Conservation (phyloP, 371 early-diverging fungal genomes). For the Apophysomyces trapeziformis region DNA sequence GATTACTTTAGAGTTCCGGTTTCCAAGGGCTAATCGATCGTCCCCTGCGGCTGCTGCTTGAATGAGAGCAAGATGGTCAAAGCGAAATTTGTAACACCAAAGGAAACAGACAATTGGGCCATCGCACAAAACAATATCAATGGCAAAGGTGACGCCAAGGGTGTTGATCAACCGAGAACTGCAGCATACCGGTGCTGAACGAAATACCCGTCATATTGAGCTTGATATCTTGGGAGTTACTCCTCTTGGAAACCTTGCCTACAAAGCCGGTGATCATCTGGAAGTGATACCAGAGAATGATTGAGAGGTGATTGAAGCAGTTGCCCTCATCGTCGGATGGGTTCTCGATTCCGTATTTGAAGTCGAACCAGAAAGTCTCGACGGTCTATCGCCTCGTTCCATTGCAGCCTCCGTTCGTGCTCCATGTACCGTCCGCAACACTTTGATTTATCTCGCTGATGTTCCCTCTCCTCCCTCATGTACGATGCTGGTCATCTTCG, state of each 20-base stretch:
- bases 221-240: constrained; percentile 38
- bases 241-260: constrained; percentile 28
- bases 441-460: constrained; percentile 56
- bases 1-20: constrained; percentile 36
- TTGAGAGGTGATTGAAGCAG: constrained; percentile 36
- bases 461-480: constrained; percentile 52
- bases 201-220: constrained; percentile 56
- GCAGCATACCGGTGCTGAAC: constrained; percentile 37
- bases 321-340: constrained; percentile 53
- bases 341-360: constrained; percentile 60
- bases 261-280: constrained; percentile 61
- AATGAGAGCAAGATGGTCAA: constrained; percentile 12
- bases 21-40: constrained; percentile 36
- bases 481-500: constrained; percentile 44
- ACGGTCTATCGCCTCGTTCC: constrained; percentile 50
- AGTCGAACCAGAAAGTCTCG: constrained; percentile 36
- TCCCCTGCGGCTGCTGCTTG: constrained; percentile 31
- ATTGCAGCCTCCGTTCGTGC: constrained; percentile 50
- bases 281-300: constrained; percentile 59
- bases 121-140: constrained; percentile 31
- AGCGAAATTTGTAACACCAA: constrained; percentile 34
- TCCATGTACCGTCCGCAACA: constrained; percentile 54
- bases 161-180: constrained; percentile 38
- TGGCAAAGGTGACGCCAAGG: constrained; percentile 31
- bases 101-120: constrained; percentile 33